Base-by-base conservation (phyloP, 805 yeast species). In the Kodamaea leandrae region DNA sequence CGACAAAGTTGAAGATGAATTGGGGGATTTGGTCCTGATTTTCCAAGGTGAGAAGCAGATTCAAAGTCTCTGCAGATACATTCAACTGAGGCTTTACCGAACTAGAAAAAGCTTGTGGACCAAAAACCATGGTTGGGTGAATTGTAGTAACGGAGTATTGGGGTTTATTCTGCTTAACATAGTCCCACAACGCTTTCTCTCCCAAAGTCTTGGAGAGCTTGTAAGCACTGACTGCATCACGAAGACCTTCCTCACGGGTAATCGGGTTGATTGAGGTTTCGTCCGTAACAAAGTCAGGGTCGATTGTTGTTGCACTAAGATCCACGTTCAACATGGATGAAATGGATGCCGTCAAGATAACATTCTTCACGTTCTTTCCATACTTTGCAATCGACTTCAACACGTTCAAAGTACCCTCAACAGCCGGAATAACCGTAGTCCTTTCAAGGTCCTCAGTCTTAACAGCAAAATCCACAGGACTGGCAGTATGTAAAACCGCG, bases 341-440 rank as follows among this genome's bases (percentile, higher is more conserved):
- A 48, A 68, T 74, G 4, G 78, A 73, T 3, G 78, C 78, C 0
- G 85, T 80, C n/a, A 76, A 48, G 14, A 79, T 80, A 23, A 80
- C 72, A 32, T 70, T 63, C 40, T 68, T 66, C 21, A 76, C 69
- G 41, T 68, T 62, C 6, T 74, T 69, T 12, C 74, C 76, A 47
- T 58, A 66, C 23, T 55, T 50, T 46, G 65, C 59, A 40, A 74
- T 62, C 1, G 78, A 68, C 10, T 61, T 52, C 52, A 80, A 60
- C 42, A 78, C 63, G 48, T 71, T 69, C 34, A 57, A 57, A 5
- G 83, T 76, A 36, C 85, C 85, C 30, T 66, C 53, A 12, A 76
- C 66, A 2, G 86, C 84, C 9, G 86, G 85, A 12, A 61, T 55
- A 17, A 78, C 54, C 53, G 76, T 65, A 27, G 71, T 80, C 20